Evolutionary conservation across 768 basidiomycete species (phyloP).

Genomic region (Tulasnella sp.): DNA sequence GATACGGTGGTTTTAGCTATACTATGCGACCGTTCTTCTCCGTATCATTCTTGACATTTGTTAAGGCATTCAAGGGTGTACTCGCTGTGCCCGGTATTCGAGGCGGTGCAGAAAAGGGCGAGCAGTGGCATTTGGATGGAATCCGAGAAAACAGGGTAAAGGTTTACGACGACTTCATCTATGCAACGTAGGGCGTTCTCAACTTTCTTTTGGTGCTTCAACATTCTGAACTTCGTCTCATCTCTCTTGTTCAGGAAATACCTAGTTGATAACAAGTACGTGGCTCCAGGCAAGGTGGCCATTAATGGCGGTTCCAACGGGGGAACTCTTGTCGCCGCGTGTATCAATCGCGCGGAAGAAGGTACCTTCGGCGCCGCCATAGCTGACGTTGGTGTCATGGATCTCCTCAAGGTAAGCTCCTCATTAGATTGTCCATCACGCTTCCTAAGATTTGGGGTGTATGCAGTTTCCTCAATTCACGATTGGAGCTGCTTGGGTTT

Average conservation of each 20-base stretch:
- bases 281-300: conserved; percentile 61
- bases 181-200: conserved; percentile 67
- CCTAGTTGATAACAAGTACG: conserved; percentile 68
- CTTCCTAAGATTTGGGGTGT: not conserved
- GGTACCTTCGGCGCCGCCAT: conserved; percentile 72
- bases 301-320: conserved; percentile 82
- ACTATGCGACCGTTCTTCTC: conserved; percentile 71
- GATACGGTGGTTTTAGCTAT: conserved; percentile 81
- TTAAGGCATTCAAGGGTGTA: conserved; percentile 65
- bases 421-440: not conserved
- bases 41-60: conserved; percentile 63
- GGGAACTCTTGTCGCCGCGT: conserved; percentile 82
- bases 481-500: conserved; percentile 67
- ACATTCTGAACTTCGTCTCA: not conserved
- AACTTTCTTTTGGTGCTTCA: conserved; percentile 68
- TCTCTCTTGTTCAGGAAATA: conserved; percentile 53
- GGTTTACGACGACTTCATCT: conserved; percentile 78
- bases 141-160: conserved; percentile 66
- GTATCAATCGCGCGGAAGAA: conserved; percentile 71
- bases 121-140: conserved; percentile 77
- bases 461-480: not conserved
- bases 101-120: conserved; percentile 75
- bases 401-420: conserved; percentile 61
- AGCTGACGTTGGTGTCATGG: conserved; percentile 77
- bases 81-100: conserved; percentile 50